Evolutionary conservation across 192 early-diverging fungal genomes (phyloP), one percentile per base, ranked within the genome.

Genomic region (Backusella sp.): DNA sequence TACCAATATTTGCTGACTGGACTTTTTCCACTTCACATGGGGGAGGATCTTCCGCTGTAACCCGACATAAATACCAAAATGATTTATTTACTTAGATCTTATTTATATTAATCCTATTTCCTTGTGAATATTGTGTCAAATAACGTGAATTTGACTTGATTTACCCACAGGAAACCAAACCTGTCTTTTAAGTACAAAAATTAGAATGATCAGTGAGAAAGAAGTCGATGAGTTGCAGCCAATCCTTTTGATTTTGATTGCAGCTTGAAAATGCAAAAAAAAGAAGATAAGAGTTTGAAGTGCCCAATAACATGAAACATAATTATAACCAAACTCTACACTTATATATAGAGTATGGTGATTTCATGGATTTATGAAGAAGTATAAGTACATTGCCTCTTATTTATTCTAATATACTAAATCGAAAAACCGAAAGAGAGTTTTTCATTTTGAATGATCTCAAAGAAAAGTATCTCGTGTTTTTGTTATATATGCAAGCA

Each of bases 91-190:
- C 28, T 62, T 62, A 28, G 26, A 7, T 62, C 11, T 9, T 62
- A 26, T 62, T 26, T 62, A 53, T 62, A 62, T 62, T 62, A 7
- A 62, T 12, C 56, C 2, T 9, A 62, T 62, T 62, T 62, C 56
- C 56, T 62, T 62, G 56, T 62, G 56, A 62, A 26, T 11, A 28
- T 62, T 62, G 56, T 62, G 56, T 62, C 56, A 62, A 62, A 62
- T 62, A 26, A 62, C 56, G 56, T 62, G 21, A 56, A 56, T 62
- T 28, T 62, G 56, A 62, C 23, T 62, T 62, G 56, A 62, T 62
- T 28, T 62, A 62, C 56, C 56, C 56, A 62, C 26, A 62, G 23
- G 56, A n/a, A 62, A 62, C 23, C 56, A 62, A 12, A 26, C 4
- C 8, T 6, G 19, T 56, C 3, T 14, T 12, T 59, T 28, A 26